These are phyloP conservation scores for Elaeis guineensis DNA, from an alignment of 176 grass and related monocot species.

Conservation along the genomic window DNA sequence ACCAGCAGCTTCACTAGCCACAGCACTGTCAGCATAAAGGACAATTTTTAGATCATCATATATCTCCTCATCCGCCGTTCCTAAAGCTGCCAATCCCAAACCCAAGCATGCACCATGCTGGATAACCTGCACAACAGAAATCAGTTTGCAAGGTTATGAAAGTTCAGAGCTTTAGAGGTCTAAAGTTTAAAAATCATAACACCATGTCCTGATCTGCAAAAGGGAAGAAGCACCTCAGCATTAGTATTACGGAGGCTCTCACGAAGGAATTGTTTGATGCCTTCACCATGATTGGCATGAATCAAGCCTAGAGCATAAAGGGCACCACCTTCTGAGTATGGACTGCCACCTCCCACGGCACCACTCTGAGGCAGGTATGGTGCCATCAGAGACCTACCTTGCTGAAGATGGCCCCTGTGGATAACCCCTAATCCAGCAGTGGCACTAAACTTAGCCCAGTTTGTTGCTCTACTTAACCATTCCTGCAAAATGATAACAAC, in stretches of 20 bases:
- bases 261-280: slow-evolving; percentile 94
- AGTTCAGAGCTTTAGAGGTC: not conserved
- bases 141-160: not conserved
- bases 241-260: slow-evolving; percentile 86
- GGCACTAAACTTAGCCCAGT: slow-evolving; percentile 99
- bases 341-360: slow-evolving; percentile 82
- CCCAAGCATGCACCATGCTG: slow-evolving; percentile 97
- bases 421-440: slow-evolving; percentile 94
- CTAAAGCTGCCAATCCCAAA: slow-evolving; percentile 84
- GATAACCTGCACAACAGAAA: slow-evolving; percentile 56
- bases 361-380: slow-evolving; percentile 97
- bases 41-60: slow-evolving; percentile 94
- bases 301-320: slow-evolving; percentile 94
- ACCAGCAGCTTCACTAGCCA: slow-evolving; percentile 96
- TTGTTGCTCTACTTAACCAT: slow-evolving; percentile 97
- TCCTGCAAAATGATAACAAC: slow-evolving; percentile 42
- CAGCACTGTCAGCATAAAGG: slow-evolving; percentile 87
- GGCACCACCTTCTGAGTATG: slow-evolving; percentile 98
- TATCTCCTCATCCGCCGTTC: slow-evolving; percentile 94
- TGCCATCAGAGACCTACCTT: slow-evolving; percentile 97
- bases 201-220: not conserved
- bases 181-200: no score
- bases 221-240: slow-evolving; percentile 54
- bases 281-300: slow-evolving; percentile 99
- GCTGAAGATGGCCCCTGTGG: slow-evolving; percentile 95